Base-by-base conservation (phyloP, 2,329 filamentous ascomycete genomes). In the Hymenotorrendiella dingleyae region DNA sequence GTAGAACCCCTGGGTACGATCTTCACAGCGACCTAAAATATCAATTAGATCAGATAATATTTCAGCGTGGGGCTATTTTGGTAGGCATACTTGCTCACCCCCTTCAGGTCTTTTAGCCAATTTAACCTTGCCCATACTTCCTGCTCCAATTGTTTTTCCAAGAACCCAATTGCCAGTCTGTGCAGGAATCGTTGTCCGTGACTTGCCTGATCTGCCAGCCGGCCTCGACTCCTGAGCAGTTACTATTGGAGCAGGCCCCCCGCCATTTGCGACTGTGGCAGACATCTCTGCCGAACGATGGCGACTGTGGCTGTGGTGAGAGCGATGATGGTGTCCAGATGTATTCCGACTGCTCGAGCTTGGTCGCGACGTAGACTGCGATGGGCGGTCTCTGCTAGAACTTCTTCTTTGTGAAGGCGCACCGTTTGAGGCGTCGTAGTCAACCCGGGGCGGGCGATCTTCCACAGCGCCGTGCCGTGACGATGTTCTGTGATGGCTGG, bases 101-200 rank as follows among this genome's bases (percentile, higher is more conserved):
- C 86, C 86, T 58, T 94, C 90, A 54, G 84, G 76, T 65, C 94
- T 94, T 57, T 86, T 86, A 19, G 93, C 93, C 54, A 98, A 72
- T 69, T 97, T 97, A 50, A 98, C 93, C 66, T 97, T 97, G 52
- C 93, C 93, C 93, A 98, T 98, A 65, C 91, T 97, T 38, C 93
- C 93, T 40, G 90, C 89, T 47, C 93, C 93, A 58, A 98, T 93
- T 3, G 93, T 97, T 72, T 97, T 97, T 46, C 91, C 91, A 40
- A 98, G 72, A 43, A 89, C 81, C 89, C 91, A 98, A 70, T 90
- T 88, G 45, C 93, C 93, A 10, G 90, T 89, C 35, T 85, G 82
- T 3, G 90, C 89, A 39, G 86, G 86, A 61, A 98, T 94, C 29
- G 86, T 91, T 10, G 91, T 96, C 57, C 80, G 73, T 42, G 78